Evolutionary conservation across 257 asterid genomes (phyloP).

Genomic region (Ocimum tenuiflorum): DNA sequence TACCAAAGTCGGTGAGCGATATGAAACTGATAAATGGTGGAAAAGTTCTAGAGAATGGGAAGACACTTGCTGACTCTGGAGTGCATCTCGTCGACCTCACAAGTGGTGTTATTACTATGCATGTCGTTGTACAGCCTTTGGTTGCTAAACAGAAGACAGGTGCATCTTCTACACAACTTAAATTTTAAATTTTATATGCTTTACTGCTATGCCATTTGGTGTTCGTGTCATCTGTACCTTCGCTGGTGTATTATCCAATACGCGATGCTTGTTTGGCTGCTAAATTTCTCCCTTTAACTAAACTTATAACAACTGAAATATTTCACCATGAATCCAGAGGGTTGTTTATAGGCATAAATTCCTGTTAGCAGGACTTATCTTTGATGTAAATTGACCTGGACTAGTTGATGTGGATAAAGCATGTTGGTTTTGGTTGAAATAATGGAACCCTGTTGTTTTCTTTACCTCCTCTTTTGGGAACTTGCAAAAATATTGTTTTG

Average conservation of each 20-base stretch:
- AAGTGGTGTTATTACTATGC: constrained; percentile 46
- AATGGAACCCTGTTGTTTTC: not conserved
- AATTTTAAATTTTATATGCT: not conserved
- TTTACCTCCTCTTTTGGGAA: not conserved
- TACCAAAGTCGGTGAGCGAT: constrained; percentile 37
- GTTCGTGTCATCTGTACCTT: not conserved
- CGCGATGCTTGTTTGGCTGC: not conserved
- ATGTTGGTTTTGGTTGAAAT: not conserved
- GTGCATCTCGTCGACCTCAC: constrained; percentile 31
- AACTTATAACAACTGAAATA: not conserved
- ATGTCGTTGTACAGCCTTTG: constrained; percentile 48
- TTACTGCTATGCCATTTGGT: not conserved
- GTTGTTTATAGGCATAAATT: not conserved
- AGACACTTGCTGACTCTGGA: constrained; percentile 43
- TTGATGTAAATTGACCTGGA: too few relatives aligned
- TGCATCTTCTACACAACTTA: not conserved
- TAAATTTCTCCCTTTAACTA: not conserved
- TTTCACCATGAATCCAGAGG: not conserved
- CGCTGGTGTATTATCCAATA: not conserved
- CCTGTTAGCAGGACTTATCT: too few relatives aligned
- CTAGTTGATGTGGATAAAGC: too few relatives aligned
- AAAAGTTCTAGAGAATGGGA: constrained; percentile 39
- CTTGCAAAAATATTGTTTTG: not conserved
- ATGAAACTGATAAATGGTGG: constrained; percentile 51
- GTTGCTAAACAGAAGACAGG: constrained; percentile 33